Evolutionary conservation across 257 asterid genomes (phyloP), one percentile per base, ranked within the genome.

Genomic region (Hygrophila difformis): DNA sequence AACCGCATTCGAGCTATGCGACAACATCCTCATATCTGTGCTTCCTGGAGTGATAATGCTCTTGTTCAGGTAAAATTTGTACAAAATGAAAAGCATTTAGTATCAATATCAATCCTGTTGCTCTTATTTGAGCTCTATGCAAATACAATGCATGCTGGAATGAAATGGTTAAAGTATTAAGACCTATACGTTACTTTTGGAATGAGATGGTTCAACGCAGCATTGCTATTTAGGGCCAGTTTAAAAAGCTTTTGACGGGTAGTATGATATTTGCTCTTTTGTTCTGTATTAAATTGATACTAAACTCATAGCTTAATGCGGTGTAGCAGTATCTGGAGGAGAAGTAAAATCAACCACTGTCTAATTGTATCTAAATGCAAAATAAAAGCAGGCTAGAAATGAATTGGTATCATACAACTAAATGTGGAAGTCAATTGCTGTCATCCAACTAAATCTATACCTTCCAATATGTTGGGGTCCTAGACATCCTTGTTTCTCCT

Each of bases 1-100:
- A 91, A 91, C 61, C 77, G 98, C 54, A 72, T 91, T 60, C 93
- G 94, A 37, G 86, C 94, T 28, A 91, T 86, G 96, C 63, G 69
- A n/a, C 96, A 88, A 64, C 69, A 73, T 47, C 81, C 93, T 24
- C 84, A 91, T 64, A 86, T 91, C 45, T 83, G 93, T 69, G 98
- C 96, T 51, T 72, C 98, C 2, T 91, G 98, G 98, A 71, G 76
- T 26, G 98, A 78, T 54, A 62, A 72, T 0, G 89, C 93, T 24
- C 86, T 62, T 70, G 94, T 91, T 64, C 95, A 86, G 95, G 96
- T 86, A 70, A 60, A 11, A 52, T 44, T 41, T 56, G 36, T n/a
- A n/a, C n/a, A n/a, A n/a, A n/a, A n/a, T n/a, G n/a, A n/a, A n/a
- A n/a, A n/a, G n/a, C n/a, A n/a, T n/a, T n/a, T n/a, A n/a, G n/a